These are phyloP conservation scores for Solanum peruvianum DNA, from an alignment of 257 asterid genomes.

Conservation along the genomic window DNA sequence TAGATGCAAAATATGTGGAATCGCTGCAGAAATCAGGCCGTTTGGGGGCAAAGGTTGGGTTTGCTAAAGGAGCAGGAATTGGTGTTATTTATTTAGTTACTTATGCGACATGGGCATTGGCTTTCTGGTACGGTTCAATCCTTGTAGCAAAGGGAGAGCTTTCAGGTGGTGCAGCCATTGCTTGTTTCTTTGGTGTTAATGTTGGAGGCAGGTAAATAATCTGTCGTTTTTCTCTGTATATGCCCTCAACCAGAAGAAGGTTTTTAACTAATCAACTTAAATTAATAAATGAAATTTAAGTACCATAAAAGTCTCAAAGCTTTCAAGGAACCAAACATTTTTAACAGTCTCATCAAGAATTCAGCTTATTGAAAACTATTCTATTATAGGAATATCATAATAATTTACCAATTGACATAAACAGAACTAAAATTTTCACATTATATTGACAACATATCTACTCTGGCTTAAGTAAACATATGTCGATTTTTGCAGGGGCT, in stretches of 20 bases:
- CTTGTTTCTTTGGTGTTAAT: slow-evolving; percentile 80
- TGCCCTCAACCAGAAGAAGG: neutral
- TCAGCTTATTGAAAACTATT: neutral
- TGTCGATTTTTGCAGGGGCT: slow-evolving; percentile 36
- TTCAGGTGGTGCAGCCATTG: slow-evolving; percentile 68
- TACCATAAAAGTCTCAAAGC: neutral
- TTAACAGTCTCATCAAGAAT: neutral
- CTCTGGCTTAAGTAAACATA: neutral
- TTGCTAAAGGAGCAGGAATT: slow-evolving; percentile 75
- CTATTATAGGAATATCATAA: neutral
- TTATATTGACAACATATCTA: neutral
- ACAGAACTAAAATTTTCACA: neutral
- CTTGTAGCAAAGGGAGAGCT: slow-evolving; percentile 35
- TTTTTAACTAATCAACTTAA: neutral
- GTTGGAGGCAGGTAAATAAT: slow-evolving; percentile 64
- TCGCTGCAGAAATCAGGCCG: slow-evolving; percentile 40
- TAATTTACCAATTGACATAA: neutral
- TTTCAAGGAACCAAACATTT: neutral
- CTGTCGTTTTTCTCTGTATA: neutral
- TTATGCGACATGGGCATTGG: slow-evolving; percentile 86
- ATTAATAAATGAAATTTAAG: neutral
- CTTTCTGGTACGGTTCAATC: slow-evolving; percentile 83
- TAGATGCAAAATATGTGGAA: slow-evolving; percentile 45
- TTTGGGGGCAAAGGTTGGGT: slow-evolving; percentile 59
- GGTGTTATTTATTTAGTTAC: slow-evolving; percentile 78